A percentile compares a stretch with the other conserved stretches of the same genome.
Conservation (phyloP, 306 rosid species). For the Dalbergia cochinchinensis region DNA sequence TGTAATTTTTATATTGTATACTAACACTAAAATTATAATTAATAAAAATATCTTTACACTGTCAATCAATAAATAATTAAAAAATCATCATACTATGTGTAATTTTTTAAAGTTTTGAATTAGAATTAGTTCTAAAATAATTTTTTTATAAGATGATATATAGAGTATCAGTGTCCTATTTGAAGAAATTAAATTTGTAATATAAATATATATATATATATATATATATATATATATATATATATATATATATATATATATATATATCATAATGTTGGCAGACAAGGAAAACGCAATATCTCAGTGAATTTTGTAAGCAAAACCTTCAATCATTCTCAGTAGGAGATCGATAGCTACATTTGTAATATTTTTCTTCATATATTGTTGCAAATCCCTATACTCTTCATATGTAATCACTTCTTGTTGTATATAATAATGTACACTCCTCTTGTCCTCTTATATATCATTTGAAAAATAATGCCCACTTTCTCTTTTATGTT, state of each 20-base stretch:
- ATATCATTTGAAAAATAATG: constrained; percentile 45
- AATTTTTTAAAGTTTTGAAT: no score
- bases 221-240: neutral
- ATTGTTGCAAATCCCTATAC: constrained; percentile 50
- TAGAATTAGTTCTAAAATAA: no score
- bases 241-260: no score
- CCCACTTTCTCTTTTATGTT: constrained; percentile 45
- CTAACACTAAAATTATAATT: no score
- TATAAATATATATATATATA: neutral
- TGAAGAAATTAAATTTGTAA: neutral
- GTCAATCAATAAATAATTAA: no score
- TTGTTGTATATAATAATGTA: constrained; percentile 27
- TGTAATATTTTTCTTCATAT: constrained; percentile 36
- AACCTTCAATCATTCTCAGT: constrained; percentile 57
- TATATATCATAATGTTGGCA: constrained; percentile 52
- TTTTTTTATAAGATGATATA: neutral
- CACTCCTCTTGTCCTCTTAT: constrained; percentile 52
- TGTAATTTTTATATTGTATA: no score
- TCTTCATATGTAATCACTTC: constrained; percentile 37
- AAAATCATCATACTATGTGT: no score
- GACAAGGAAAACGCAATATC: constrained; percentile 59
- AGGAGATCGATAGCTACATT: constrained; percentile 41
- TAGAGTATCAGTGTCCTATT: neutral
- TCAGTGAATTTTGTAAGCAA: constrained; percentile 55
- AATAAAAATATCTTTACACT: no score